A percentile compares a stretch with the other conserved stretches of the same genome.
Evolutionary conservation across 2,329 filamentous ascomycete genomes (phyloP).

Genomic region (Leptographium galeiforme): DNA sequence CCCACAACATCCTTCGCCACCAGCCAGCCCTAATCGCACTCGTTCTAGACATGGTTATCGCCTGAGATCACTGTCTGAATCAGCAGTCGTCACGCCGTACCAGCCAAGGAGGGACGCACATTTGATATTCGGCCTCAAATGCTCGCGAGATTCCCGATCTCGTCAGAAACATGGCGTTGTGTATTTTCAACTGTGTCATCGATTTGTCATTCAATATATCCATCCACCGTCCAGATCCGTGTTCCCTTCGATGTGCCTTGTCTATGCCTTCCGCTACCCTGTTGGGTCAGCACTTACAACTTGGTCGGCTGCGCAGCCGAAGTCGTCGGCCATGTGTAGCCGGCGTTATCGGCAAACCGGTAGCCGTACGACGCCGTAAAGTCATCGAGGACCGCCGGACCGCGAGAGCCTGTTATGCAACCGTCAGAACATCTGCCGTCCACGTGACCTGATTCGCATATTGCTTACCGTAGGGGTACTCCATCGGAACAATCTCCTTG

Average conservation of each 20-base stretch:
- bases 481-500: conserved; percentile 99
- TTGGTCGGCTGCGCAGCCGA: conserved; percentile 53
- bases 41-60: no score
- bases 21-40: no score
- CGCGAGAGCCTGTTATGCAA: conserved; percentile 63
- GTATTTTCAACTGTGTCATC: conserved; percentile 5
- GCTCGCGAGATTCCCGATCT: background rate
- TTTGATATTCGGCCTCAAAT: background rate
- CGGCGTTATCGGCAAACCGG: conserved; percentile 94
- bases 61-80: no score
- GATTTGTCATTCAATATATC: conserved; percentile 4
- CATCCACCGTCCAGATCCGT: background rate
- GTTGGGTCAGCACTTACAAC: conserved; percentile 48
- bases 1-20: no score
- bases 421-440: background rate
- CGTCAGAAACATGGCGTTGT: no score
- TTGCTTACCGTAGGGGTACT: conserved; percentile 89
- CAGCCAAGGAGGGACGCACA: background rate
- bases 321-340: conserved; percentile 87
- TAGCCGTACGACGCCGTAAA: conserved; percentile 98
- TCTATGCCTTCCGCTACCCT: background rate
- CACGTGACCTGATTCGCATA: background rate
- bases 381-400: conserved; percentile 90
- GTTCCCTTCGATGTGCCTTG: background rate
- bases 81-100: no score